Evolutionary conservation across 192 early-diverging fungal species (phyloP), one percentile per base, ranked within the genome.

Genomic region (Backusella psychrophila): DNA sequence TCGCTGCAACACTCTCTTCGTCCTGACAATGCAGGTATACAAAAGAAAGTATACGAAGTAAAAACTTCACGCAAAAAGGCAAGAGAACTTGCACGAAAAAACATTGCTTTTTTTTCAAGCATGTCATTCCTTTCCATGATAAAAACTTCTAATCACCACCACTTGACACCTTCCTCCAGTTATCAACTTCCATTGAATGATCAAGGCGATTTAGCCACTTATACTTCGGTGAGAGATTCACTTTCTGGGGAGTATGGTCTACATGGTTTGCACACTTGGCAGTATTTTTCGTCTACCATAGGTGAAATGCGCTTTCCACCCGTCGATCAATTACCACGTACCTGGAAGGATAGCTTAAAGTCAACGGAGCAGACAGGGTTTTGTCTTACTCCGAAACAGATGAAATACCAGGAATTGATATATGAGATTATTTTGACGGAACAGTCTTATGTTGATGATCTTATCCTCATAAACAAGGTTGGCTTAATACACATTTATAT

Each of bases 61-160:
- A 69, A 69, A 41, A 36, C 67, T 69, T 69, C 67, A 69, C 67
- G 67, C 35, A 69, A 36, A 36, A 69, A 36, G 67, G 67, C 67
- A 69, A 69, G 67, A 69, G 67, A 69, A 21, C 33, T 69, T 36
- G 67, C 23, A 39, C 31, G 67, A 69, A 69, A 69, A 36, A 69
- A 69, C 21, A 38, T 69, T 34, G 67, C 67, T 69, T 69, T 69
- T 69, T 69, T 69, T 69, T 21, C 67, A 36, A 69, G 36, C 33
- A 69, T 36, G 36, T 39, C 67, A 41, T 38, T 59, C 67, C 67
- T 36, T 36, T 59, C 56, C 56, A 59, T 69, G 67, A 69, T 69
- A 69, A 69, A 69, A 69, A 34, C 36, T 36, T 69, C 56, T 59
- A 59, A 63, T 63, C 56, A 63, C 26, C 56, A 63, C 4, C 56